Base-by-base conservation (phyloP, 768 basidiomycete species). In the Pleurotus sapidus region DNA sequence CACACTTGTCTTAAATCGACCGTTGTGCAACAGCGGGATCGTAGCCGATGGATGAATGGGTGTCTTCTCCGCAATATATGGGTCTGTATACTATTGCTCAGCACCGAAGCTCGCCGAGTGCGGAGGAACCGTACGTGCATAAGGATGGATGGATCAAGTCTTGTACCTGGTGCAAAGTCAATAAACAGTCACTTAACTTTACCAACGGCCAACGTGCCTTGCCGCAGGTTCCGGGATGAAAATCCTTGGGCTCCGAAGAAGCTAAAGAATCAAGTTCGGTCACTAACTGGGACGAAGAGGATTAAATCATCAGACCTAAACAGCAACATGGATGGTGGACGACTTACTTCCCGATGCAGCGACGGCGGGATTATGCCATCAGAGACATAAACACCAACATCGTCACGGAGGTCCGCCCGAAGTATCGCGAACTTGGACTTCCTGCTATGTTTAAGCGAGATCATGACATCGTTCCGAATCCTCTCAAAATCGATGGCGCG, bases 101-200 rank as follows among this genome's bases (percentile, higher is more conserved):
- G 20, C 20, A 20, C 20, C 20, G 20, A 20, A 20, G 20, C 20
- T 20, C 20, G 20, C 20, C 20, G 20, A 20, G 20, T 20, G 20
- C 1, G 20, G 20, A 20, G 20, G 20, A 20, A 20, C 3, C 20
- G 49, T 15, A 45, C 57, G 40, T 23, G 61, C 62, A 63, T 8
- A 63, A 25, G 2, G 62, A 63, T 17, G 62, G 62, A 37, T 63
- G 62, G 5, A 63, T 61, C n/a, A 63, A 23, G 30, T 63, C 60
- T 59, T 63, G 62, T 3, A 63, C 62, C 59, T 61, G 12, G 7
- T 34, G 18, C 14, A 18, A 17, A 11, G 14, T 18, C 14, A 20
- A 23, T 9, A 2, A 6, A 0, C 20, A 17, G 17, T 12, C 20
- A 20, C 20, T 1, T 20, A 20, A 20, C 20, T 20, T 20, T 20